phyloP scores from a whole-genome alignment of 441 rosid species.

The Breynia disticha region DNA sequence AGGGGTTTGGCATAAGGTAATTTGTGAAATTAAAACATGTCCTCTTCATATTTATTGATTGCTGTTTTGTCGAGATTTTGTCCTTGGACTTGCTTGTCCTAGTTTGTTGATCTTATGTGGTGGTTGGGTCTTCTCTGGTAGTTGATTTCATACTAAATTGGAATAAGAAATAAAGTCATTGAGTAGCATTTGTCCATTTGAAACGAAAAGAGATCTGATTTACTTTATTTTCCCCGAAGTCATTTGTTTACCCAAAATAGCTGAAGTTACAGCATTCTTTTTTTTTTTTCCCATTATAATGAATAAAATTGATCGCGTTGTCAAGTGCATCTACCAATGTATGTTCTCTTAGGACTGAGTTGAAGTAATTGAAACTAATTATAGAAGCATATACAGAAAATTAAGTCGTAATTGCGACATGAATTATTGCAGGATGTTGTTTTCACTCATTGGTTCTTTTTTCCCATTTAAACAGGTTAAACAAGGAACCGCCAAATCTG shows the following conservation, averaged over 20 bases:
- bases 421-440: not conserved
- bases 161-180: not conserved
- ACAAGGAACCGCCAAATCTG: constrained; percentile 97
- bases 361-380: too few species aligned
- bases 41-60: not conserved
- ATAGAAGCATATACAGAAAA: too few species aligned
- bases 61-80: not conserved
- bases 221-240: not conserved
- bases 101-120: not conserved
- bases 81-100: not conserved
- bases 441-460: not conserved
- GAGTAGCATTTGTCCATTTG: not conserved
- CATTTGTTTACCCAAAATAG: not conserved
- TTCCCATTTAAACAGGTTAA: constrained; percentile 54
- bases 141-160: not conserved
- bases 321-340: not conserved
- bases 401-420: too few species aligned
- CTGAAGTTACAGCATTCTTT: too few species aligned
- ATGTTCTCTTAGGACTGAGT: too few species aligned
- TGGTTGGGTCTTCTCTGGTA: not conserved
- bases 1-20: constrained; percentile 97
- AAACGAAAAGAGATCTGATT: not conserved
- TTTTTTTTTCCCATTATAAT: not conserved
- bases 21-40: not conserved
- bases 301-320: not conserved